phyloP scores from a whole-genome alignment of 2,329 filamentous ascomycete genomes.

The Graphium sp. region DNA sequence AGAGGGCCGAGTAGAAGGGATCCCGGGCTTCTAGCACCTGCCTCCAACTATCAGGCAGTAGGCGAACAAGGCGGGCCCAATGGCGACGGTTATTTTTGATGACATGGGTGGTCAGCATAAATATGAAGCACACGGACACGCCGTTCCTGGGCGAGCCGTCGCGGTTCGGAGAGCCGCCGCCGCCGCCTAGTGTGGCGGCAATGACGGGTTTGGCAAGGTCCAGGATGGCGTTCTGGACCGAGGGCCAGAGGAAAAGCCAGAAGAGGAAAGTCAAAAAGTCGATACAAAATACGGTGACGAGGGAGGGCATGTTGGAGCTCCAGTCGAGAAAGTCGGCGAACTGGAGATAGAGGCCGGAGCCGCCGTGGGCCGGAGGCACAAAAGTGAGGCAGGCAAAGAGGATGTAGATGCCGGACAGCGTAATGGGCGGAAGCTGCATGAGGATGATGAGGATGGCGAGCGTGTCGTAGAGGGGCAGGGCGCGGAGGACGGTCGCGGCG shows the following conservation, averaged over 20 bases:
- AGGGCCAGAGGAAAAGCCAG: conserved; percentile 78
- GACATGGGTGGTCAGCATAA: conserved; percentile 42
- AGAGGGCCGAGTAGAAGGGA: conserved; percentile 21
- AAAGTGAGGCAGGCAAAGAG: conserved; percentile 89
- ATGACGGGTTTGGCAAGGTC: conserved; percentile 89
- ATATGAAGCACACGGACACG: conserved; percentile 52
- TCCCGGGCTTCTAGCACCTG: conserved; percentile 26
- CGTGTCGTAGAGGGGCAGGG: conserved; percentile 84
- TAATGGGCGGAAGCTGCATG: conserved; percentile 77
- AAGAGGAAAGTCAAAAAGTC: conserved; percentile 69
- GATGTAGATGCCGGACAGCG: conserved; percentile 77
- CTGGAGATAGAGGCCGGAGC: conserved; percentile 63
- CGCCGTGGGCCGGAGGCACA: conserved; percentile 65
- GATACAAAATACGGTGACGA: conserved; percentile 70
- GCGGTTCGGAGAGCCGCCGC: conserved; percentile 33
- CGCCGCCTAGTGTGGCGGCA: conserved; percentile 75
- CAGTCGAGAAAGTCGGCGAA: conserved; percentile 86
- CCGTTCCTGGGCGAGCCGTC: conserved; percentile 3
- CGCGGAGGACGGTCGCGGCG: conserved; percentile 71
- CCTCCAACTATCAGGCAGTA: conserved; percentile 28
- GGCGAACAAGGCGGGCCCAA: conserved; percentile 26
- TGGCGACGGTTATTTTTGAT: conserved; percentile 29
- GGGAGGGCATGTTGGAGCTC: conserved; percentile 67
- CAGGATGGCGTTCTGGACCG: conserved; percentile 73
- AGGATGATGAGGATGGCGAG: conserved; percentile 93